These are phyloP conservation scores for Backusella parvicylindrica DNA, from an alignment of 192 early-diverging fungal genomes.

Conservation along the genomic window DNA sequence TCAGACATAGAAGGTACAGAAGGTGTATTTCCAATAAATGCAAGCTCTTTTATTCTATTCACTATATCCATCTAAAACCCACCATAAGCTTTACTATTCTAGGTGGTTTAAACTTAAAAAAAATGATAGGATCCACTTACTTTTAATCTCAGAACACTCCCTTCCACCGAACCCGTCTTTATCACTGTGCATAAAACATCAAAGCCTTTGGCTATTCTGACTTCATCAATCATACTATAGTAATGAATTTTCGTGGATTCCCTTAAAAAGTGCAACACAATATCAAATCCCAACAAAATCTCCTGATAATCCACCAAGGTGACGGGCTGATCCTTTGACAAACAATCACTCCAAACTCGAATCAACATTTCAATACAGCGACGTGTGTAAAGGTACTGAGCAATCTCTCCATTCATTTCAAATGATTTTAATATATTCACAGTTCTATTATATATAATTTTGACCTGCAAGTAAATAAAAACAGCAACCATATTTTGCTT, in stretches of 20 bases:
- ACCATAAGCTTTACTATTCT: background rate
- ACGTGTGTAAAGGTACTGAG: constrained; percentile 23
- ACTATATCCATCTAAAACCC: constrained; percentile 2
- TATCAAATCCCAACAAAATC: constrained; percentile 21
- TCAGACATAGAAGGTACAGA: constrained; percentile 36
- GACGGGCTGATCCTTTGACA: background rate
- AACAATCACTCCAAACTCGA: background rate
- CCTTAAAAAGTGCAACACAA: constrained; percentile 21
- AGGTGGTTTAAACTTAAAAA: background rate
- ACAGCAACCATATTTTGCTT: background rate
- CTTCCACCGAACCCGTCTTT: constrained; percentile 40
- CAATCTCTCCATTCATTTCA: constrained; percentile 18
- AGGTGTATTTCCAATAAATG: constrained; percentile 45
- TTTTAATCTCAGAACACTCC: constrained; percentile 38
- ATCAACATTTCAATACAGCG: constrained; percentile 12
- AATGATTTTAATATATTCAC: constrained; percentile 10
- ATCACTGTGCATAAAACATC: constrained; percentile 42
- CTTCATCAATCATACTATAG: constrained; percentile 44
- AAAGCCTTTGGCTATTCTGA: constrained; percentile 39
- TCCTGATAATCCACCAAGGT: background rate
- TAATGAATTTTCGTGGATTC: constrained; percentile 27
- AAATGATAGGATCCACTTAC: constrained; percentile 10
- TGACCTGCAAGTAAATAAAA: background rate
- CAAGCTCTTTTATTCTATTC: constrained; percentile 37
- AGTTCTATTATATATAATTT: constrained; percentile 9